Evolutionary conservation across 805 yeast genomes (phyloP), one percentile per base, ranked within the genome.

Genomic region (Yamadazyma kitorensis): DNA sequence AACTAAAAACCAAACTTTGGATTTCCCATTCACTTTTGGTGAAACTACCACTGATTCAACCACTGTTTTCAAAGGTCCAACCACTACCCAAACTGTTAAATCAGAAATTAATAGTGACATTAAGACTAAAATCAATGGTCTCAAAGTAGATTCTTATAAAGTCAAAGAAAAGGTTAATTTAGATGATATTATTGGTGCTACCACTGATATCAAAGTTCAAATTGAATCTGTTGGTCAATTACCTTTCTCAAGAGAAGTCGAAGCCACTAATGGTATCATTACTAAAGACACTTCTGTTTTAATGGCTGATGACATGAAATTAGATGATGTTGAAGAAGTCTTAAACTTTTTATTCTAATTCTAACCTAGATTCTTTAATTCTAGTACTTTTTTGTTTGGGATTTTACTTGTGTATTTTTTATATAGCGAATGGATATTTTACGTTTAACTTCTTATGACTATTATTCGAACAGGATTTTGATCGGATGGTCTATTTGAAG

Each of bases 201-300:
- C 27, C n/a, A 37, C 45, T 12, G 41, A 44, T 15, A 29, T 44
- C 27, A 34, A 40, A 29, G 40, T 36, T 14, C 14, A 36, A 21
- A 30, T 55, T 18, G 57, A 61, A 16, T 63, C 63, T n/a, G 60
- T 72, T 16, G 78, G 67, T 52, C 64, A 60, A 9, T 40, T 70
- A 4, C 53, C 78, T 27, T 76, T 74, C 51, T 64, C 74, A 13
- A 40, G 39, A 40, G 47, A 42, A 33, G 37, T 44, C 12, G 34
- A 40, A 30, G 47, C 44, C 22, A 17, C 37, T 16, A 44, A 44
- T 26, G 49, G 49, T 25, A 36, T 40, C n/a, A 35, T 42, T 21
- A 42, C 38, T 24, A 42, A 44, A 22, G 45, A 40, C 23, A 27
- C 39, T 22, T 8, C 24, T 11, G 24, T 15, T 26, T 21, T 17